These are phyloP conservation scores for Nowakowskiella sp. DNA, from an alignment of 192 early-diverging fungal species.

Conservation along the genomic window DNA sequence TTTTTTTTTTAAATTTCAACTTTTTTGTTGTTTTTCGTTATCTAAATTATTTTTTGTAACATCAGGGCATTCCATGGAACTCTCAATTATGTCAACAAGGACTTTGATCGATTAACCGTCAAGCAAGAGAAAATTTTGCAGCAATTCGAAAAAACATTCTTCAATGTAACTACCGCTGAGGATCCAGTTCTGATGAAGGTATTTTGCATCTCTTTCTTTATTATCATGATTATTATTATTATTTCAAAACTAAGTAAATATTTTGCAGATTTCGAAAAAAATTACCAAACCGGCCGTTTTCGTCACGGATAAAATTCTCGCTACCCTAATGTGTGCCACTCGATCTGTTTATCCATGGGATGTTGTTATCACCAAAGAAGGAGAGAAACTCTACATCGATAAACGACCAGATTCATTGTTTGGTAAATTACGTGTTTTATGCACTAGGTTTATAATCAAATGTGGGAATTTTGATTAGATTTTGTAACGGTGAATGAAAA, in stretches of 20 bases:
- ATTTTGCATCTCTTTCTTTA: neutral
- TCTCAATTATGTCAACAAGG: constrained; percentile 67
- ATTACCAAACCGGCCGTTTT: constrained; percentile 57
- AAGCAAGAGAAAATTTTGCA: constrained; percentile 69
- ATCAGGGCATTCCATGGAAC: constrained; percentile 65
- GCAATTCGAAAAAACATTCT: constrained; percentile 54
- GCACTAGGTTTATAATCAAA: neutral
- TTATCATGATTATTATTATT: constrained; percentile 17
- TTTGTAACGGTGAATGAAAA: constrained; percentile 94
- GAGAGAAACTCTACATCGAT: constrained; percentile 77
- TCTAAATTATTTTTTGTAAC: neutral
- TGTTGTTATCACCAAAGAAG: constrained; percentile 79
- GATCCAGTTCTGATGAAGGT: constrained; percentile 72
- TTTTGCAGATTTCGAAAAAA: constrained; percentile 23
- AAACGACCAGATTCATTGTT: constrained; percentile 78
- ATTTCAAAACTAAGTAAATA: too few species aligned
- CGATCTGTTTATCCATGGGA: constrained; percentile 94
- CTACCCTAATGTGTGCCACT: constrained; percentile 86
- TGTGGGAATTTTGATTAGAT: constrained; percentile 40
- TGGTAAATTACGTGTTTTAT: constrained; percentile 22
- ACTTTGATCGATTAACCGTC: constrained; percentile 76
- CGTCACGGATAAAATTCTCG: constrained; percentile 83
- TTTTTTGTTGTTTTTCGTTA: neutral
- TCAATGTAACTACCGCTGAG: constrained; percentile 74
- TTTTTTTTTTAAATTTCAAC: neutral